These are phyloP conservation scores for Grifola frondosa DNA, from an alignment of 1,284 basidiomycete genomes.

Conservation along the genomic window DNA sequence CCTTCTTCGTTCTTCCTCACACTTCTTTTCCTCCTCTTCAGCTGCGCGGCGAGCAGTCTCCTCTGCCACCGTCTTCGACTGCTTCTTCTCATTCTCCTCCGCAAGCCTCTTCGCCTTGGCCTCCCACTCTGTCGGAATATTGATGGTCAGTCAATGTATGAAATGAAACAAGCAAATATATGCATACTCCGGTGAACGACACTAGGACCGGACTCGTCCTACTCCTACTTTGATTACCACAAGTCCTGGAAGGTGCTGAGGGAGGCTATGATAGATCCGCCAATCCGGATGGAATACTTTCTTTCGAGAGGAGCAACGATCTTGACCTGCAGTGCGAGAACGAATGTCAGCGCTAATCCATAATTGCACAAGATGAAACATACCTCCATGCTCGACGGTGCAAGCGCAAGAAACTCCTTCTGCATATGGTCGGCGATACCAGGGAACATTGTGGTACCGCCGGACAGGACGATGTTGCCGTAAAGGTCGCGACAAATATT, in stretches of 20 bases:
- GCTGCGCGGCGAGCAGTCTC: constrained; percentile 38
- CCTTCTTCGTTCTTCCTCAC: constrained; percentile 23
- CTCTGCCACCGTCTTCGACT: constrained; percentile 35
- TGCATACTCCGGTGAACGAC: constrained; percentile 75
- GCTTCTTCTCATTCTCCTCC: constrained; percentile 42
- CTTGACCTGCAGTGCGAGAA: constrained; percentile 62
- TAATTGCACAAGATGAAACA: constrained; percentile 33
- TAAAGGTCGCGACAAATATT: constrained; percentile 86
- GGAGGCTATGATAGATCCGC: constrained; percentile 93
- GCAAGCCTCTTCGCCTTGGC: constrained; percentile 48
- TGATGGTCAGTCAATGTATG: too few relatives aligned
- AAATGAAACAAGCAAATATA: too few relatives aligned
- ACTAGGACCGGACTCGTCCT: constrained; percentile 81
- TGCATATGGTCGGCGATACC: constrained; percentile 96
- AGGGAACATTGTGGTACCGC: constrained; percentile 95
- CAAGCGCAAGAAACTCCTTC: constrained; percentile 87
- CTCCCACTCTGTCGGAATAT: too few relatives aligned
- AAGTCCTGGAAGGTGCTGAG: constrained; percentile 93
- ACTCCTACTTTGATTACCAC: constrained; percentile 89
- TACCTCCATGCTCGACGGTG: constrained; percentile 85
- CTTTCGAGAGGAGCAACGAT: constrained; percentile 88
- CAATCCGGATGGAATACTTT: constrained; percentile 96
- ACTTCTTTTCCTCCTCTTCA: constrained; percentile 27
- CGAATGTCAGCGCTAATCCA: not conserved
- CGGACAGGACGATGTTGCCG: constrained; percentile 90